Conservation (phyloP, 2,329 filamentous ascomycete species). For the Pezicula carpinea region DNA sequence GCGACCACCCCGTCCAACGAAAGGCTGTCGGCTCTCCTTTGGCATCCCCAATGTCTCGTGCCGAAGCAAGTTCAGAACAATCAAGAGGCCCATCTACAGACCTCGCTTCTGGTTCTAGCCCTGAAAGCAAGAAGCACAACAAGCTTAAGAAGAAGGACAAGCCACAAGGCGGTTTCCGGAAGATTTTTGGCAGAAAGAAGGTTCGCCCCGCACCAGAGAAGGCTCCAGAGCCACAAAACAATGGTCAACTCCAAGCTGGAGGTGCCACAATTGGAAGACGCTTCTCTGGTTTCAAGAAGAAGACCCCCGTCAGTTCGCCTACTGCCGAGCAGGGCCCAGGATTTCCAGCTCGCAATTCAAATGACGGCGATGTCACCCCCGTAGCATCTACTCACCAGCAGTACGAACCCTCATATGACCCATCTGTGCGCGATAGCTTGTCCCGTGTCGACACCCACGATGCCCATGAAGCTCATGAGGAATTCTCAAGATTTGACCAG, state of each 20-base stretch:
- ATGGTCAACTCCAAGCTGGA: constrained; percentile 30
- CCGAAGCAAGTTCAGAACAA: constrained; percentile 15
- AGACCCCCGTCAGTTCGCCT: constrained; percentile 22
- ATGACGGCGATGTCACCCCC: constrained; percentile 22
- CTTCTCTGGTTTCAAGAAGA: constrained; percentile 36
- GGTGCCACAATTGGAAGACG: constrained; percentile 30
- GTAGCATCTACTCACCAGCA: constrained; percentile 24
- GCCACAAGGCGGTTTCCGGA: constrained; percentile 46
- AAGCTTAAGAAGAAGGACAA: constrained; percentile 50
- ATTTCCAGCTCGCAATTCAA: constrained; percentile 22
- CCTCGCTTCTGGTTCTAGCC: constrained; percentile 29
- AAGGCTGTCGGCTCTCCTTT: constrained; percentile 8
- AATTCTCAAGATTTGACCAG: constrained; percentile 73
- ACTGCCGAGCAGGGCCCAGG: constrained; percentile 15
- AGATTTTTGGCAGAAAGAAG: constrained; percentile 61
- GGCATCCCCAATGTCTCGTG: constrained; percentile 6
- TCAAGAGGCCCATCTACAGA: constrained; percentile 19
- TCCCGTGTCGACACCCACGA: constrained; percentile 59
- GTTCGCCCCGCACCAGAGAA: constrained; percentile 52
- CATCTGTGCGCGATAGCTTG: constrained; percentile 41
- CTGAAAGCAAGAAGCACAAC: constrained; percentile 43
- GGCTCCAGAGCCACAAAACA: constrained; percentile 48
- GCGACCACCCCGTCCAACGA: constrained; percentile 15
- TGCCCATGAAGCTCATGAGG: constrained; percentile 52
- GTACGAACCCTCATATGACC: constrained; percentile 37